Conservation (phyloP, 805 yeast species). For the Yamadazyma olivae region DNA sequence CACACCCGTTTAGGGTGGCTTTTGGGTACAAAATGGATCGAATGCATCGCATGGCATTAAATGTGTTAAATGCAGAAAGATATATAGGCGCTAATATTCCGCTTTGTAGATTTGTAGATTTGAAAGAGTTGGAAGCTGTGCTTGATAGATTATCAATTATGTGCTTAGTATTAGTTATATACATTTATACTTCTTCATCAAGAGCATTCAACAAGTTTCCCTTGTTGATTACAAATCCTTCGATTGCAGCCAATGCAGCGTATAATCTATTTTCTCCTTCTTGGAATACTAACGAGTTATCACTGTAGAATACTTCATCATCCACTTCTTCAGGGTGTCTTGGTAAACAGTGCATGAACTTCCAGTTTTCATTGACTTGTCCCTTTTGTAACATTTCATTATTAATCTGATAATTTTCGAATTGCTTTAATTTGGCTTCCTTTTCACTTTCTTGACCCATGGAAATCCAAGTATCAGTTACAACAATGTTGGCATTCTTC, state of each 20-base stretch:
- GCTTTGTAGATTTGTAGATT: too few species aligned
- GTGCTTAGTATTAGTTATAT: too few species aligned
- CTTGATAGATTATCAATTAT: too few species aligned
- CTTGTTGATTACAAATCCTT: constrained; percentile 82
- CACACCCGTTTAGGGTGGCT: too few species aligned
- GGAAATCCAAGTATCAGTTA: constrained; percentile 95
- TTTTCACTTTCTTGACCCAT: constrained; percentile 96
- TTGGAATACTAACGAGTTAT: constrained; percentile 77
- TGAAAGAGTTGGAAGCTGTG: too few species aligned
- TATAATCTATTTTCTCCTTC: constrained; percentile 96
- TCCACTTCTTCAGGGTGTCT: constrained; percentile 92
- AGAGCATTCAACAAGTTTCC: constrained; percentile 48
- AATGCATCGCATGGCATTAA: too few species aligned
- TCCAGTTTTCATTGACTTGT: constrained; percentile 64
- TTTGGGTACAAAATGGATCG: too few species aligned
- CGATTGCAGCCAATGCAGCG: constrained; percentile 93
- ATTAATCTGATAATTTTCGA: constrained; percentile 83
- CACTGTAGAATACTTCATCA: constrained; percentile 88
- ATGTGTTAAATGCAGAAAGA: too few species aligned
- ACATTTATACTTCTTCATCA: constrained; percentile 9
- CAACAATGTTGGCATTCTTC: constrained; percentile 72
- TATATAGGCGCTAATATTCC: too few species aligned
- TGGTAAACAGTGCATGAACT: constrained; percentile 97
- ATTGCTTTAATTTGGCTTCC: constrained; percentile 67
- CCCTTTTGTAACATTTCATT: constrained; percentile 57